Evolutionary conservation across 1,139 yeast species (phyloP), one percentile per base, ranked within the genome.

Genomic region (Scheffersomyces stambukii): DNA sequence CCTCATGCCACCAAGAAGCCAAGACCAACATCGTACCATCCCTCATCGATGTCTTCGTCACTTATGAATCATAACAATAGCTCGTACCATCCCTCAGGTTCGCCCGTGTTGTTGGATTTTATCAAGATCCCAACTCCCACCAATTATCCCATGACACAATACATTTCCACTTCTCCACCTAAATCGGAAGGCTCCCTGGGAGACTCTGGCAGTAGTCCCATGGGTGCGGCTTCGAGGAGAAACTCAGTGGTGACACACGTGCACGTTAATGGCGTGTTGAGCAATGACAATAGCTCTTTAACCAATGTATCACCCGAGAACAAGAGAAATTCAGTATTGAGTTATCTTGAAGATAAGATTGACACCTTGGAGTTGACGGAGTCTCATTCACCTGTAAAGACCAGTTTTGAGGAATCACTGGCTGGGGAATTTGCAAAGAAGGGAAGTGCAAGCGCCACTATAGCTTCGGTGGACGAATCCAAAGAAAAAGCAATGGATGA

Each of bases 21-120:
- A 31, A 71, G 93, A 52, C 91, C 93, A 26, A 81, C 89, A 0
- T 81, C 89, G 6, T 82, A 80, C 48, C 89, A 82, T 48, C 91
- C 93, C 8, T 60, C 65, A 16, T 63, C 70, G n/a, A 55, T 63
- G 58, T 45, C 65, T 7, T 59, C 67, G 4, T 48, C 63, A n/a
- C 46, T 59, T 23, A 46, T 56, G 34, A 41, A 46, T 4, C 33
- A 43, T 19, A 43, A 37, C 25, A 48, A 46, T 32, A 33, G 54
- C 8, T 47, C 59, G 6, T n/a, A n/a, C n/a, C n/a, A n/a, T n/a
- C n/a, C n/a, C n/a, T n/a, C n/a, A n/a, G n/a, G n/a, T n/a, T n/a
- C n/a, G n/a, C n/a, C n/a, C n/a, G n/a, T n/a, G n/a, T n/a, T n/a
- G n/a, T 43, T 50, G 21, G 67, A 61, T 19, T 57, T 52, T 31